A percentile compares a stretch with the other conserved stretches of the same genome.
These are phyloP conservation scores for Globisporangium paddicum DNA, from an alignment of 352 stramenopile species.

Conservation along the genomic window DNA sequence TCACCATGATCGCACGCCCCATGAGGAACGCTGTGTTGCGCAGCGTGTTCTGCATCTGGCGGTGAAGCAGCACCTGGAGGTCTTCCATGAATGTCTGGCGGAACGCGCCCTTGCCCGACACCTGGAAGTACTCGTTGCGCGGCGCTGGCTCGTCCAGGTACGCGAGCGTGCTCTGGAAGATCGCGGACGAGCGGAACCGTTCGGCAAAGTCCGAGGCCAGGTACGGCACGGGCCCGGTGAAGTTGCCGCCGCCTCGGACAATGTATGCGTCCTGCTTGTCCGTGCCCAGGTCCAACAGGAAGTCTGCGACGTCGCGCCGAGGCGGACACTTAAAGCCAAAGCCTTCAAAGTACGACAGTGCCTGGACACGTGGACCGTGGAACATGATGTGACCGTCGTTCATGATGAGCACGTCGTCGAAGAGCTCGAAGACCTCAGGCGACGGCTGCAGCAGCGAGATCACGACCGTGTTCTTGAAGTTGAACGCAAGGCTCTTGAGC, in stretches of 20 bases:
- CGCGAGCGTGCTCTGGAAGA: constrained; percentile 41
- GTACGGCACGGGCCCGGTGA: constrained; percentile 25
- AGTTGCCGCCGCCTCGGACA: constrained; percentile 5
- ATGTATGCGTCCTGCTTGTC: constrained; percentile 46
- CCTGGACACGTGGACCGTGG: constrained; percentile 27
- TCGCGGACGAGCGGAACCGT: constrained; percentile 40
- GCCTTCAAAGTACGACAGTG: constrained; percentile 39
- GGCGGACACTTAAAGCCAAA: constrained; percentile 44
- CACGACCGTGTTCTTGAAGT: constrained; percentile 51
- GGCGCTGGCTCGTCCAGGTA: constrained; percentile 26
- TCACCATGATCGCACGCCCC: constrained; percentile 44
- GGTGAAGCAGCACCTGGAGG: constrained; percentile 33
- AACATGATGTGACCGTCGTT: constrained; percentile 90
- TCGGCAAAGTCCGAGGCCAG: constrained; percentile 39
- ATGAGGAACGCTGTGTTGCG: constrained; percentile 46
- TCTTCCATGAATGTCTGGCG: constrained; percentile 49
- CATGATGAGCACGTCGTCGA: constrained; percentile 92
- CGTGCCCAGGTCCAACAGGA: constrained; percentile 48
- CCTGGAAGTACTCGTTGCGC: constrained; percentile 1
- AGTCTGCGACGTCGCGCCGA: constrained; percentile 47
- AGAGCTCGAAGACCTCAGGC: constrained; percentile 91
- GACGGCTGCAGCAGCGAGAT: constrained; percentile 89
- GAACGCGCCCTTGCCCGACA: constrained; percentile 17
- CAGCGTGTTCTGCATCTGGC: constrained; percentile 67
- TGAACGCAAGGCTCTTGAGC: constrained; percentile 36